Base-by-base conservation (phyloP, 768 basidiomycete species). In the Udeniomyces megalosporus region DNA sequence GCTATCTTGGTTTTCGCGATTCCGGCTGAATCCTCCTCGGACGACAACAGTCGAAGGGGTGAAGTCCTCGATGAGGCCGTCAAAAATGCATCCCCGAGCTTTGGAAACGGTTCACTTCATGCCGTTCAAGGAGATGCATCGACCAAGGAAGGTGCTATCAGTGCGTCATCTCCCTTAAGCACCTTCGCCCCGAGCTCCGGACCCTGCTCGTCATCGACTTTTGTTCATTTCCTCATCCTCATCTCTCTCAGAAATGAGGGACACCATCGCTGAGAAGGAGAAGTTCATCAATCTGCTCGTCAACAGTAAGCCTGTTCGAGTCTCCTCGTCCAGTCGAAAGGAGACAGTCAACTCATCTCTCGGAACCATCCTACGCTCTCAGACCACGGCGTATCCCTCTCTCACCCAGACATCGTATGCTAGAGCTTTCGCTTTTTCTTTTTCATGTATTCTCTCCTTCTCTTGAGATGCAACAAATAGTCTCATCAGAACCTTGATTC, bases 221-320 rank as follows among this genome's bases (percentile, higher is more conserved):
- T 42, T 8, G 10, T 8, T 8, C 17, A 42, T 42, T 42, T 42
- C 17, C 38, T 8, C 10, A 17, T n/a, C 26, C 45, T 45, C 22
- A 24, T 52, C 22, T 49, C n/a, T n/a, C 20, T 15, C 58, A 71
- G 70, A 66, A 47, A 57, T 72, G 2, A 59, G 58, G 14, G 65
- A 66, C 11, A 69, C 64, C 22, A 62, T 72, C 20, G 31, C 60
- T 56, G 60, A 62, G 44, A 66, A 68, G 45, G 70, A 71, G 62
- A 70, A 71, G 65, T 71, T 58, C 60, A 60, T 73, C 61, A 73
- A 73, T 53, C 55, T 71, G 10, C 58, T 70, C 24, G 62, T 71
- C 35, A 71, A 71, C 64, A 71, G 70, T 70, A 24, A 53, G 69
- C 68, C n/a, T n/a, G n/a, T n/a, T n/a, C n/a, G n/a, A n/a, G n/a